A percentile compares a stretch with the other conserved stretches of the same genome.
These are phyloP conservation scores for Diaporthe citriasiana DNA, from an alignment of 2,329 filamentous ascomycete species.

Conservation along the genomic window DNA sequence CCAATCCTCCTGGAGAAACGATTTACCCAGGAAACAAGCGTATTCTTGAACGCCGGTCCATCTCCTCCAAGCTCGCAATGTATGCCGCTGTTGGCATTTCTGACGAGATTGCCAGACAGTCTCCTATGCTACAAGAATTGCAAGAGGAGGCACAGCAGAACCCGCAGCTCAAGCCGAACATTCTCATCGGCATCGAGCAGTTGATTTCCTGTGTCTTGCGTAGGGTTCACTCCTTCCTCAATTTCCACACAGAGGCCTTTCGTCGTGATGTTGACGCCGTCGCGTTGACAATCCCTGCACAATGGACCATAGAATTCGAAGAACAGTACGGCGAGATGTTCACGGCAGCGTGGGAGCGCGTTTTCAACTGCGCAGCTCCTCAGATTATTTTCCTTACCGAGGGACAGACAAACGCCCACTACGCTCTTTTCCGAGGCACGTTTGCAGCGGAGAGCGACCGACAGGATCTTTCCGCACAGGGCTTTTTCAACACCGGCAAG, in stretches of 20 bases:
- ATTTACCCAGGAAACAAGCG: slow-evolving; percentile 13
- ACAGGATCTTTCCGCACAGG: background rate
- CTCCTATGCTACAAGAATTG: background rate
- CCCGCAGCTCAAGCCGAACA: background rate
- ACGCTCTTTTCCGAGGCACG: background rate
- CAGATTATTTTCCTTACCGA: background rate
- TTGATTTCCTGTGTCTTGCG: background rate
- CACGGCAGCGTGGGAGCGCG: background rate
- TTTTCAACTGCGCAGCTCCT: background rate
- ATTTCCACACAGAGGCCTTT: rapidly evolving
- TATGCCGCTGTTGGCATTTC: background rate
- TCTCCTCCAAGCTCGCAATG: slow-evolving; percentile 1
- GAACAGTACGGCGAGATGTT: background rate
- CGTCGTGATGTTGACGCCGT: background rate
- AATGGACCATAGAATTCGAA: slow-evolving; percentile 7
- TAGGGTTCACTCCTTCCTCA: background rate
- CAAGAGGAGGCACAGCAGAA: rapidly evolving
- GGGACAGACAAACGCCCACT: background rate
- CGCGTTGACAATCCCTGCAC: background rate
- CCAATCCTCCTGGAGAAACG: background rate
- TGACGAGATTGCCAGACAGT: background rate
- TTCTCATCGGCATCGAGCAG: slow-evolving; percentile 3
- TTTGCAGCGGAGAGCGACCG: background rate
- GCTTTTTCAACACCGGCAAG: background rate
- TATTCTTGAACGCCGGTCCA: background rate